Percentiles rank a stretch among this genome's conserved stretches.
phyloP scores from a whole-genome alignment of 306 rosid genomes.

The Cucurbita maxima region DNA sequence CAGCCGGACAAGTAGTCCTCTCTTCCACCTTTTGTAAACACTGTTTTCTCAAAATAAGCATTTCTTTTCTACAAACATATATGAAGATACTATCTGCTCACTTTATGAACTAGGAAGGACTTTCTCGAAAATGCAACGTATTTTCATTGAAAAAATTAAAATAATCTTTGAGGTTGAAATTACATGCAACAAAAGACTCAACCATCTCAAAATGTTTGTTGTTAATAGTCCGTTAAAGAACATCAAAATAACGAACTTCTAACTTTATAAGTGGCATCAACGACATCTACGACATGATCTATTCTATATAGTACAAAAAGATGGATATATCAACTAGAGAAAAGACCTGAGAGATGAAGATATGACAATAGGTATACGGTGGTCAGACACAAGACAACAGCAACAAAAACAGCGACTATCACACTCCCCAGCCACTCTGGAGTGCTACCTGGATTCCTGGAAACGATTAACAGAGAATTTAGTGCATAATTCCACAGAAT shows the following conservation, averaged over 20 bases:
- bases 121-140: neutral
- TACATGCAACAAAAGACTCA: neutral
- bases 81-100: neutral
- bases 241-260: neutral
- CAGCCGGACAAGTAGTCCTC: neutral
- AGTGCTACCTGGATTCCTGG: conserved; percentile 81
- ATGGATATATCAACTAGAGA: conserved; percentile 5
- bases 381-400: conserved; percentile 50
- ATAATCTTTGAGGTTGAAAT: neutral
- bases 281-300: neutral
- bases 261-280: neutral
- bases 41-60: neutral
- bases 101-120: neutral
- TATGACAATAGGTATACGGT: conserved; percentile 83
- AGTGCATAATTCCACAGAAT: neutral
- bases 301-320: neutral
- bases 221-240: neutral
- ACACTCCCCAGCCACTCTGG: conserved; percentile 86
- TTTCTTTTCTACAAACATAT: neutral
- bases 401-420: conserved; percentile 42
- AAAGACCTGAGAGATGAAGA: conserved; percentile 81
- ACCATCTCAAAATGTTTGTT: neutral
- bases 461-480: conserved; percentile 11
- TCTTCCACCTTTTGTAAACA: neutral
- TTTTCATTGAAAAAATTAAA: neutral